phyloP scores from a whole-genome alignment of 2,329 filamentous ascomycete genomes.

The Stemphylium vesicarium region DNA sequence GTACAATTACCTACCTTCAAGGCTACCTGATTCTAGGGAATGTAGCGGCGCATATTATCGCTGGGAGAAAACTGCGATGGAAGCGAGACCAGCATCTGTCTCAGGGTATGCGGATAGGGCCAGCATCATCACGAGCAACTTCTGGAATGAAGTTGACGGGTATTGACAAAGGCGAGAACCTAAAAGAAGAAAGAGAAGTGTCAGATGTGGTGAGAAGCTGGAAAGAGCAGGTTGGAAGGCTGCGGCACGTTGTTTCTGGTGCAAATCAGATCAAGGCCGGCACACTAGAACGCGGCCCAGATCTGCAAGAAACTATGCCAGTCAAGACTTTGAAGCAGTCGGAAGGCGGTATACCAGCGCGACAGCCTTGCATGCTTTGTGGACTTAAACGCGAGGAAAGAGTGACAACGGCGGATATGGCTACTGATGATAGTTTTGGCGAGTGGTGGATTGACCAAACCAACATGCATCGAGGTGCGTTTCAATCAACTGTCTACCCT shows the following conservation, averaged over 20 bases:
- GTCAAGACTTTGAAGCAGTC: constrained; percentile 66
- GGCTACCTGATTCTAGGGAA: constrained; percentile 68
- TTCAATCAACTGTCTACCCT: background rate
- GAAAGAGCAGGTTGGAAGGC: constrained; percentile 75
- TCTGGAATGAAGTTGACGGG: constrained; percentile 92
- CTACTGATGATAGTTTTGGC: constrained; percentile 87
- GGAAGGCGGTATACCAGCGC: constrained; percentile 74
- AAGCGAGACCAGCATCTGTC: constrained; percentile 84
- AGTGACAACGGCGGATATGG: constrained; percentile 73
- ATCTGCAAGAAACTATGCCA: constrained; percentile 72
- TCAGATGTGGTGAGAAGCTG: constrained; percentile 77
- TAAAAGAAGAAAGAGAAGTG: constrained; percentile 83
- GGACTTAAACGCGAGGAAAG: constrained; percentile 88
- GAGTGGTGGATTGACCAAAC: constrained; percentile 89
- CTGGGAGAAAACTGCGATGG: constrained; percentile 86
- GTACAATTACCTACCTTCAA: constrained; percentile 67
- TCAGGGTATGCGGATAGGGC: constrained; percentile 85
- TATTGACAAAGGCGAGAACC: constrained; percentile 81
- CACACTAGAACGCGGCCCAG: constrained; percentile 64
- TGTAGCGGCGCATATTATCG: constrained; percentile 80
- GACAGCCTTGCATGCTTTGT: constrained; percentile 81
- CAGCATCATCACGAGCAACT: constrained; percentile 69
- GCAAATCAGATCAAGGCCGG: constrained; percentile 59
- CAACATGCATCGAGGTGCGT: constrained; percentile 68
- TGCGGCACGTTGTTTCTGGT: constrained; percentile 75